Evolutionary conservation across 495 filamentous ascomycete species (phyloP), one percentile per base, ranked within the genome.

Genomic region (Aspergillus nanangensis): DNA sequence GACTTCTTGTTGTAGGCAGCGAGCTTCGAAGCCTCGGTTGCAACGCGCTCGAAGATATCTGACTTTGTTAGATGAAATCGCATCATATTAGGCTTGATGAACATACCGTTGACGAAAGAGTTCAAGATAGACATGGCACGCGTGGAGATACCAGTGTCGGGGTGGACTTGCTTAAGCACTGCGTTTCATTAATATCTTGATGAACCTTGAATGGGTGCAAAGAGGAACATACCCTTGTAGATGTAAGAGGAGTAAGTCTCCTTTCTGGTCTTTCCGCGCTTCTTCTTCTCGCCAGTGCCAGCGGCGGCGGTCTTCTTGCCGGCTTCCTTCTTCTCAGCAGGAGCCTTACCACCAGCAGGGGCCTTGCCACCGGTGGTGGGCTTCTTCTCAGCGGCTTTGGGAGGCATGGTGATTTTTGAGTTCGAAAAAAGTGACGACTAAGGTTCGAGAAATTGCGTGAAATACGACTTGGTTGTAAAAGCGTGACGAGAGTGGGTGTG

Each of bases 1-100:
- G 92, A 96, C 81, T 98, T 98, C 87, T 98, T 98, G 85, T 98
- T 98, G 80, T 98, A 98, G 43, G 93, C 94, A 56, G 93, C 93
- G 38, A 98, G 83, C 84, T 98, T 98, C 66, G 90, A 96, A 34
- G 93, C 93, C 72, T 98, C 93, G 44, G 93, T 97, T 39, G 93
- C 93, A 57, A 98, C 93, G 57, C 93, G 94, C 84, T 98, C 93
- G 72, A 98, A 98, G 68, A 98, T 98, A 63, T 98, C 91, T 96
- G 51, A n/a, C n/a, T n/a, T n/a, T n/a, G n/a, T n/a, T n/a, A n/a
- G n/a, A n/a, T n/a, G n/a, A n/a, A n/a, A n/a, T n/a, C n/a, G n/a
- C n/a, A n/a, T n/a, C n/a, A n/a, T n/a, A n/a, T n/a, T n/a, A n/a
- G n/a, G n/a, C n/a, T n/a, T n/a, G n/a, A n/a, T n/a, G n/a, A n/a